phyloP scores from a whole-genome alignment of 2,329 filamentous ascomycete genomes.

The Fusarium palustre region DNA sequence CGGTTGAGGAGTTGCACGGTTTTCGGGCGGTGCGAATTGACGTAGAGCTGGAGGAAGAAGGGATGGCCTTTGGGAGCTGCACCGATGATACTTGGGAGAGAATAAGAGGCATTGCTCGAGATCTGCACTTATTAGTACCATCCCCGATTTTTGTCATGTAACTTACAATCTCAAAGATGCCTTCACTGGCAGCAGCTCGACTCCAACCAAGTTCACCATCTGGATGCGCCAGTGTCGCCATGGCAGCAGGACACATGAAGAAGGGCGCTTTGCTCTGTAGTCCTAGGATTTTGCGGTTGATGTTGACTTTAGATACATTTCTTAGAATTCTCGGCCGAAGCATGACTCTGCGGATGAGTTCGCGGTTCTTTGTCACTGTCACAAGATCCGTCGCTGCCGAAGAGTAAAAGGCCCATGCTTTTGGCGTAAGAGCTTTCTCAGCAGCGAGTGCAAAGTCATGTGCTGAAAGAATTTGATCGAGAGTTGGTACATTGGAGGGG shows the following conservation, averaged over 20 bases:
- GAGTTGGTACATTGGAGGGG: constrained; percentile 28
- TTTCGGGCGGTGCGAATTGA: constrained; percentile 62
- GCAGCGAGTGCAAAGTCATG: constrained; percentile 71
- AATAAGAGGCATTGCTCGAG: constrained; percentile 46
- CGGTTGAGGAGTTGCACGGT: constrained; percentile 59
- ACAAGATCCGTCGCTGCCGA: constrained; percentile 72
- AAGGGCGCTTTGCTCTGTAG: constrained; percentile 64
- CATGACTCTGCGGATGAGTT: constrained; percentile 66
- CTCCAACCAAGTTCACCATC: constrained; percentile 66
- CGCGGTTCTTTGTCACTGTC: constrained; percentile 67
- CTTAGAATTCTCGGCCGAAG: constrained; percentile 69
- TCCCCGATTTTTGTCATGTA: not conserved
- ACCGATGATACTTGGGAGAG: constrained; percentile 43
- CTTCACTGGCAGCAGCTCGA: constrained; percentile 44
- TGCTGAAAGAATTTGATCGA: constrained; percentile 46
- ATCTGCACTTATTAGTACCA: constrained; percentile 18
- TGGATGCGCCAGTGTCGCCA: constrained; percentile 72
- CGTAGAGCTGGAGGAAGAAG: constrained; percentile 61
- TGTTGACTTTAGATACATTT: constrained; percentile 65
- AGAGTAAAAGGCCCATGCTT: constrained; percentile 78
- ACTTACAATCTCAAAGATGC: constrained; percentile 46
- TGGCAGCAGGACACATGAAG: constrained; percentile 73
- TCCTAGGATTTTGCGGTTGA: constrained; percentile 66
- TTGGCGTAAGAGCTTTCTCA: constrained; percentile 65
- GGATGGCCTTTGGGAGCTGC: constrained; percentile 41